These are phyloP conservation scores for Syzygium aqueum DNA, from an alignment of 345 rosid genomes.

Conservation along the genomic window DNA sequence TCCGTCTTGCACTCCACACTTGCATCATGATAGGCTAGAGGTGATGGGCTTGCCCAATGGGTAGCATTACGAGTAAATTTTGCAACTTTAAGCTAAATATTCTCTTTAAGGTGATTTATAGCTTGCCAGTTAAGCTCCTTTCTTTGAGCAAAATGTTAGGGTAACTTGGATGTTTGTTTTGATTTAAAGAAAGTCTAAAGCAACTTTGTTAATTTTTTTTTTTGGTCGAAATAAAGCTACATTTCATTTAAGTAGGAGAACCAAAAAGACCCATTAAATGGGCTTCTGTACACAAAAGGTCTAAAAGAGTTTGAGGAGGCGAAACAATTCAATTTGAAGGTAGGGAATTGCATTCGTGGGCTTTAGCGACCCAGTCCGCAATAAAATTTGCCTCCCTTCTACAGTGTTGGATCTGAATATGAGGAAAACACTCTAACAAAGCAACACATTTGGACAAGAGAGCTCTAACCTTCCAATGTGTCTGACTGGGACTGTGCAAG, in stretches of 20 bases:
- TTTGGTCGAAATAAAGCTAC: too few species aligned
- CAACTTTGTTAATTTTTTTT: not conserved
- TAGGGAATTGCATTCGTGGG: too few species aligned
- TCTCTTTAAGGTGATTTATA: not conserved
- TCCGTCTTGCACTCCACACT: not conserved
- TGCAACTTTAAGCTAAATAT: not conserved
- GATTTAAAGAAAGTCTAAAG: not conserved
- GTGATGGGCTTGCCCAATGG: not conserved
- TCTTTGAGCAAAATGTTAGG: not conserved
- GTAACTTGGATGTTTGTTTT: not conserved
- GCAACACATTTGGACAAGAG: not conserved
- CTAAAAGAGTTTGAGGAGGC: too few species aligned
- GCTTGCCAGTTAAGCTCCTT: not conserved
- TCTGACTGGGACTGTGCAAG: not conserved
- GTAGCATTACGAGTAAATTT: not conserved
- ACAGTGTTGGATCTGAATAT: not conserved
- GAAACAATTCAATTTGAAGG: too few species aligned
- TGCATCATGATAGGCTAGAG: not conserved
- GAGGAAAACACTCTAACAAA: not conserved
- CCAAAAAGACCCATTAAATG: too few species aligned
- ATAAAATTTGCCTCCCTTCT: not conserved
- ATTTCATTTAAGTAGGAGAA: too few species aligned
- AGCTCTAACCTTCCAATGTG: not conserved
- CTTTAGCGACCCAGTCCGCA: too few species aligned
- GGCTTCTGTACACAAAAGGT: too few species aligned